Conservation (phyloP, 2,329 filamentous ascomycete species). For the Fusarium sp. region DNA sequence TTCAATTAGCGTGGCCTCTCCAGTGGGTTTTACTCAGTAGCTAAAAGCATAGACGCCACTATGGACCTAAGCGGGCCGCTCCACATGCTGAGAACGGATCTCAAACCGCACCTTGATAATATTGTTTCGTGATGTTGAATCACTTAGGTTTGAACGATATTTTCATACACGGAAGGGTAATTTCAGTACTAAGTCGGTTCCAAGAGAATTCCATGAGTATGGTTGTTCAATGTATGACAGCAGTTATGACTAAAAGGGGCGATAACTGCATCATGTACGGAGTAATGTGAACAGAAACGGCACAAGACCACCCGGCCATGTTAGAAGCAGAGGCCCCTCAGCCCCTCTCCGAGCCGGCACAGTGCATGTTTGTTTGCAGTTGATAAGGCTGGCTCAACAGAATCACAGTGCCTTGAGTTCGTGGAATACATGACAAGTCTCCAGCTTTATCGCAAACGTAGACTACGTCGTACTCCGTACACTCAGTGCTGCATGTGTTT, state of each 20-base stretch:
- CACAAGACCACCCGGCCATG: background rate
- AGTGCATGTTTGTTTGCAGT: conserved; percentile 28
- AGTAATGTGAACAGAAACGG: background rate
- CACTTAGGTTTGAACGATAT: background rate
- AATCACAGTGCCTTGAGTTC: conserved; percentile 12
- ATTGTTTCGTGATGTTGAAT: background rate
- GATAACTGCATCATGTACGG: background rate
- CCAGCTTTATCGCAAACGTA: conserved; percentile 22
- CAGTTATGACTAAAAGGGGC: background rate
- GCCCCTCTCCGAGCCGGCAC: conserved; percentile 10
- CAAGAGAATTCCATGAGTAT: too few species aligned
- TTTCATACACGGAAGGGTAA: background rate
- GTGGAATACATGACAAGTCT: conserved; percentile 10
- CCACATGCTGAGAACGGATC: conserved; percentile 30
- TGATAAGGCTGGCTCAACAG: conserved; percentile 20
- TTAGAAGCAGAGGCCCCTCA: background rate
- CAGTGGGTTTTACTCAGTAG: conserved; percentile 9
- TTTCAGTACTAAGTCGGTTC: background rate
- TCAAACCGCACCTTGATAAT: conserved; percentile 23
- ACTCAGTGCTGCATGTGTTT: background rate
- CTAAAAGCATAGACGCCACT: conserved; percentile 9
- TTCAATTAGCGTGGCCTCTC: conserved; percentile 14
- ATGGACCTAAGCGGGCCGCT: conserved; percentile 29
- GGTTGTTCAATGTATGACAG: background rate
- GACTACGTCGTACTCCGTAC: conserved; percentile 7